Conservation (phyloP, 2,329 filamentous ascomycete genomes). For the Venturia pyrina region DNA sequence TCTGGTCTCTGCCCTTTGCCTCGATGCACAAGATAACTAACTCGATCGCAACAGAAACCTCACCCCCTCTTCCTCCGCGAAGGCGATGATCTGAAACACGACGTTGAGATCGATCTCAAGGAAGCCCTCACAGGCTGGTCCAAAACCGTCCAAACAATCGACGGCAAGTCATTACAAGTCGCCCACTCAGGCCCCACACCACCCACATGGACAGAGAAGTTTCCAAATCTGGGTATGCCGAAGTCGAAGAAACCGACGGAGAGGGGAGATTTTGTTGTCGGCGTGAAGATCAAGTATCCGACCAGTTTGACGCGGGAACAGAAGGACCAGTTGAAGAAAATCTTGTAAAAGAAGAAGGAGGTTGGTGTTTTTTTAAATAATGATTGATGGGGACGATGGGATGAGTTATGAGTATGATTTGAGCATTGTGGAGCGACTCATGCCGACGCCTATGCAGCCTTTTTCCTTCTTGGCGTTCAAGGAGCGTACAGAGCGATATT, state of each 20-base stretch:
- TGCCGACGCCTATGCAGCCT: not conserved
- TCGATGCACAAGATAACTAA: conserved; percentile 24
- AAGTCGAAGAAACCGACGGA: conserved; percentile 79
- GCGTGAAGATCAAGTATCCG: conserved; percentile 89
- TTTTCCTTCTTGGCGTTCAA: not conserved
- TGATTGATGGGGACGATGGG: not conserved
- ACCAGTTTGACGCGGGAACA: conserved; percentile 64
- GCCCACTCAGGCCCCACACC: conserved; percentile 76
- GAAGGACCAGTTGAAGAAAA: conserved; percentile 71
- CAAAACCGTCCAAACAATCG: conserved; percentile 84
- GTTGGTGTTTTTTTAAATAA: not conserved
- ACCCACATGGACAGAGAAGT: conserved; percentile 71
- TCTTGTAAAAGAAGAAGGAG: conserved; percentile 38
- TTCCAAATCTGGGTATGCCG: conserved; percentile 85
- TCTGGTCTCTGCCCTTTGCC: too few relatives aligned
- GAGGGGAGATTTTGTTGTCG: conserved; percentile 79
- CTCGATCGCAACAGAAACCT: conserved; percentile 54
- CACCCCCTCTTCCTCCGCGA: conserved; percentile 78
- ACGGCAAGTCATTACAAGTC: conserved; percentile 73
- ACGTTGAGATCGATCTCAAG: conserved; percentile 75
- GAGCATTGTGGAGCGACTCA: not conserved
- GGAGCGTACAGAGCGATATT: not conserved
- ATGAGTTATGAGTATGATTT: not conserved
- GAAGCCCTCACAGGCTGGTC: conserved; percentile 93
- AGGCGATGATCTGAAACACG: conserved; percentile 75